A percentile compares a stretch with the other conserved stretches of the same genome.
These are phyloP conservation scores for Phialophora tarda DNA, from an alignment of 2,329 filamentous ascomycete species.

Conservation along the genomic window DNA sequence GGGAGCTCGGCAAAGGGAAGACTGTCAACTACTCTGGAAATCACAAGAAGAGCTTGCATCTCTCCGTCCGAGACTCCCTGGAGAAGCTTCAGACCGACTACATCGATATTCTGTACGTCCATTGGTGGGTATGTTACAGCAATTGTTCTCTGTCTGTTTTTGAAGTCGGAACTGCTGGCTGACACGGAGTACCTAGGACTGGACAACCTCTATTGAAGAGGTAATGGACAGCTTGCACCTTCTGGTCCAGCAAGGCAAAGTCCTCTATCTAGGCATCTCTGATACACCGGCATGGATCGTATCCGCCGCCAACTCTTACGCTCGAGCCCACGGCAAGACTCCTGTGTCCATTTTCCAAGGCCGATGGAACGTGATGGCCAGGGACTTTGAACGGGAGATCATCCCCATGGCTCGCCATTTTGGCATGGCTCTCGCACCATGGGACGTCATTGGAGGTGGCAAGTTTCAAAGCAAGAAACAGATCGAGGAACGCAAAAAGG, in stretches of 20 bases:
- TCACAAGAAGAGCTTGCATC: constrained; percentile 42
- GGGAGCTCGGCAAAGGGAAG: constrained; percentile 48
- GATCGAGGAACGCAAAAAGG: constrained; percentile 49
- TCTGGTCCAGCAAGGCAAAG: constrained; percentile 65
- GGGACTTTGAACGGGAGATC: constrained; percentile 52
- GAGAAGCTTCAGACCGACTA: constrained; percentile 46
- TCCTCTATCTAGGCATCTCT: constrained; percentile 55
- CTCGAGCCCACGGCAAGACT: constrained; percentile 48
- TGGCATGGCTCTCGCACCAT: constrained; percentile 60
- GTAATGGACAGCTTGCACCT: constrained; percentile 71
- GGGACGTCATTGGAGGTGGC: constrained; percentile 63
- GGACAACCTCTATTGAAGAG: constrained; percentile 66
- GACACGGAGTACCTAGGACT: constrained; percentile 59
- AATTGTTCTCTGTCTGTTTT: neutral
- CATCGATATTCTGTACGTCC: constrained; percentile 46
- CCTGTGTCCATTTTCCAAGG: constrained; percentile 49
- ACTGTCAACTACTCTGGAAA: constrained; percentile 52
- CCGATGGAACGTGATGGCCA: constrained; percentile 47
- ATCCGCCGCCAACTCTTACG: constrained; percentile 49
- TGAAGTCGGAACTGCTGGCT: neutral
- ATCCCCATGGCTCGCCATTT: constrained; percentile 50
- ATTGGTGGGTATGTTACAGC: constrained; percentile 56
- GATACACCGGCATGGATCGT: constrained; percentile 52
- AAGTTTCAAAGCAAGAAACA: constrained; percentile 58
- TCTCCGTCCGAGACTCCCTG: constrained; percentile 44